phyloP scores from a whole-genome alignment of 495 filamentous ascomycete species.

The Tuber umbilicatum region DNA sequence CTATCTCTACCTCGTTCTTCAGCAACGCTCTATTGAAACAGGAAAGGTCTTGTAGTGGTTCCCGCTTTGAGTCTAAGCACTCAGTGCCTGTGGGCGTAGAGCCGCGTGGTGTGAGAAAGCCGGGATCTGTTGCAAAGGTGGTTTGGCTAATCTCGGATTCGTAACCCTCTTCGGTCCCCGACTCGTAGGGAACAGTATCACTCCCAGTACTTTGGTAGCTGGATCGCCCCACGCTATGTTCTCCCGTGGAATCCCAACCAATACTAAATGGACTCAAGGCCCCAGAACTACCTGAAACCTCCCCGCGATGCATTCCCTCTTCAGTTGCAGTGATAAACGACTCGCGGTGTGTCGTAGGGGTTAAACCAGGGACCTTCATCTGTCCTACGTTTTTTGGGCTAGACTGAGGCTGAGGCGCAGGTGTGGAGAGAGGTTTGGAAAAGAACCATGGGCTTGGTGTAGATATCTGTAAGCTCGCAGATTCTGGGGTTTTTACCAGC shows the following conservation, averaged over 20 bases:
- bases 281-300: background rate
- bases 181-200: background rate
- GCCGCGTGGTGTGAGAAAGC: background rate
- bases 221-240: background rate
- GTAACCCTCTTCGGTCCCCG: background rate
- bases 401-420: background rate
- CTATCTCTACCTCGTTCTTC: background rate
- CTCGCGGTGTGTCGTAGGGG: background rate
- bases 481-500: background rate
- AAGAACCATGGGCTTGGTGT: background rate
- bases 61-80: background rate
- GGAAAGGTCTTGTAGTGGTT: background rate
- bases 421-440: background rate
- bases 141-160: background rate
- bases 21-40: background rate
- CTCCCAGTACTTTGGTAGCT: background rate
- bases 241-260: background rate
- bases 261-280: background rate
- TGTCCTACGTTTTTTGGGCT: background rate
- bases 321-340: background rate
- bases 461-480: background rate
- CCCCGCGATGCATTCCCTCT: background rate
- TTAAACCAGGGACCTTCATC: background rate
- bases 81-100: background rate
- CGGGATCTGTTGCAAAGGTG: background rate